Conservation (phyloP, 176 grass and related monocot genomes). For the Themeda triandra region DNA sequence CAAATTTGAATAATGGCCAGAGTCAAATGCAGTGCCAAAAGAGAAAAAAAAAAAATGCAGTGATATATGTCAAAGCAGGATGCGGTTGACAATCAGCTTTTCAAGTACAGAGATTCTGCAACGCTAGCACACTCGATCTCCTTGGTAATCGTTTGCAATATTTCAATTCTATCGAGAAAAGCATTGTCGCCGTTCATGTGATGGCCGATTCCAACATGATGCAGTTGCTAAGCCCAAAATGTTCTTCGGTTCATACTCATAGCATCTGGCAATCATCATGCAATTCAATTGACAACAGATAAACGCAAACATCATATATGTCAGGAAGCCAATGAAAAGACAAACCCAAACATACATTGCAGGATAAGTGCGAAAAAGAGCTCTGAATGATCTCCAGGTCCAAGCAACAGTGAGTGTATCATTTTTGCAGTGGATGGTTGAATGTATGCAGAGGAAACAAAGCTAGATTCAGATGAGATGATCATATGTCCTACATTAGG, state of each 20-base stretch:
- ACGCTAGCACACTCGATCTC: constrained; percentile 17
- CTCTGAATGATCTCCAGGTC: not conserved
- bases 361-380: not conserved
- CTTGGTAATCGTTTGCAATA: constrained; percentile 25
- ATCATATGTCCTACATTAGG: constrained; percentile 15
- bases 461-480: not conserved
- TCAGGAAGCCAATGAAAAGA: not conserved
- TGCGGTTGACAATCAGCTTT: not conserved
- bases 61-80: not conserved
- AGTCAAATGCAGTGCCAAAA: no score
- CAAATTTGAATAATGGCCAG: no score
- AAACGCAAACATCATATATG: not conserved
- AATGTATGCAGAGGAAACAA: not conserved
- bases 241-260: not conserved
- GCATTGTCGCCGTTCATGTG: constrained; percentile 14
- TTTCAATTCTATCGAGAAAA: constrained; percentile 27
- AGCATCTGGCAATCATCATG: constrained; percentile 6
- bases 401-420: not conserved
- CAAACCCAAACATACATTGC: not conserved
- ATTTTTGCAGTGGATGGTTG: no score
- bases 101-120: not conserved
- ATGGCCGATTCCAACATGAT: not conserved
- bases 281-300: constrained; percentile 1
- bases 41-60: not conserved
- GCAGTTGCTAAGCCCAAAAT: not conserved